phyloP scores from a whole-genome alignment of 805 yeast genomes.

The Suhomyces prunicola region DNA sequence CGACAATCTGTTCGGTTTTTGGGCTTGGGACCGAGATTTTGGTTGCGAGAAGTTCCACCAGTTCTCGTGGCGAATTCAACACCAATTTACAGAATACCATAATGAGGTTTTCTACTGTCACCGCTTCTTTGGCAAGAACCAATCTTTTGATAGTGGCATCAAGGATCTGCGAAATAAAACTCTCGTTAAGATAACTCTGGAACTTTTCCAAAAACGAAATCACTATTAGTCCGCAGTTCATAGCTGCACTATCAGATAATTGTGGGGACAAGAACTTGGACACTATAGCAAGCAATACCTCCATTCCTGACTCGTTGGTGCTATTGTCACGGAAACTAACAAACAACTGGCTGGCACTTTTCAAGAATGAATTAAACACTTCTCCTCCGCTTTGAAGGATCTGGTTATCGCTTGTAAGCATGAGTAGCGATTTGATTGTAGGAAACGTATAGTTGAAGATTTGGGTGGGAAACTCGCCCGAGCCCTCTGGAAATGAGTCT shows the following conservation, averaged over 20 bases:
- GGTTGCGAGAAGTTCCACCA: constrained; percentile 56
- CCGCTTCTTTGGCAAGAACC: constrained; percentile 59
- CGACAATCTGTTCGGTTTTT: constrained; percentile 2
- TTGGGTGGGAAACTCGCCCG: constrained; percentile 29
- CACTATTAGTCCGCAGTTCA: constrained; percentile 69
- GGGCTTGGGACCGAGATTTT: constrained; percentile 31
- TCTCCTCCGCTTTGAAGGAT: constrained; percentile 76
- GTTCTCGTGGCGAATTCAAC: constrained; percentile 56
- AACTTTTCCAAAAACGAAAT: constrained; percentile 55
- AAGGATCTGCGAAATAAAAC: constrained; percentile 55
- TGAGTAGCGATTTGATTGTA: constrained; percentile 35
- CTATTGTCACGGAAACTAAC: constrained; percentile 28
- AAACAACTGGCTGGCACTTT: constrained; percentile 35
- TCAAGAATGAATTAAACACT: constrained; percentile 60
- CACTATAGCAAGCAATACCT: constrained; percentile 58
- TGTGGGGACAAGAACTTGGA: constrained; percentile 69
- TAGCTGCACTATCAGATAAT: constrained; percentile 76
- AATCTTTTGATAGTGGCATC: constrained; percentile 71
- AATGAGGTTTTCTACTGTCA: constrained; percentile 74
- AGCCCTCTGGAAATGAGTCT: constrained; percentile 34
- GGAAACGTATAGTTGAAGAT: constrained; percentile 46
- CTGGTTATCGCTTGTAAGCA: constrained; percentile 65
- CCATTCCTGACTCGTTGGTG: constrained; percentile 45
- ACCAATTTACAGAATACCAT: constrained; percentile 74
- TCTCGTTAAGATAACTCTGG: constrained; percentile 33